These are phyloP conservation scores for Lachancea fermentati DNA, from an alignment of 805 yeast genomes.

Conservation along the genomic window DNA sequence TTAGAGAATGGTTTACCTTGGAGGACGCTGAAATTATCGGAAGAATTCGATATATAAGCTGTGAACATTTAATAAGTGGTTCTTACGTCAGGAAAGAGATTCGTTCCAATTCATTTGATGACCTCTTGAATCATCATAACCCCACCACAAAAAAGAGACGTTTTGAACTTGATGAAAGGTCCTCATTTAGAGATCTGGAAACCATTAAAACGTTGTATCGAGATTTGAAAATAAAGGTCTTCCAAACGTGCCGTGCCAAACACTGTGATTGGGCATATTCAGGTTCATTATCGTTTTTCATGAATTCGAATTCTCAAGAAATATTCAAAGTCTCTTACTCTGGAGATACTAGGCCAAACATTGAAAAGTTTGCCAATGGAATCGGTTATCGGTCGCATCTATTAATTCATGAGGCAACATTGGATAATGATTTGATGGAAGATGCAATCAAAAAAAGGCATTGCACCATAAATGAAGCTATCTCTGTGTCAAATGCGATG, in stretches of 20 bases:
- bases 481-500: conserved; percentile 66
- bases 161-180: conserved; percentile 20
- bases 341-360: conserved; percentile 90
- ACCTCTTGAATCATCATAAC: conserved; percentile 14
- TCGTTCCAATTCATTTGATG: conserved; percentile 25
- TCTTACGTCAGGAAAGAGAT: conserved; percentile 30
- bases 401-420: conserved; percentile 88
- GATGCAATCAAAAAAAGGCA: conserved; percentile 84
- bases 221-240: conserved; percentile 38
- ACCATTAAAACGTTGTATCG: conserved; percentile 34
- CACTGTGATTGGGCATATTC: conserved; percentile 86
- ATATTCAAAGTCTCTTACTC: conserved; percentile 76
- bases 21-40: conserved; percentile 39
- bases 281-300: conserved; percentile 45
- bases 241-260: conserved; percentile 65
- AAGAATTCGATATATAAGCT: conserved; percentile 48
- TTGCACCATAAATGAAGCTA: conserved; percentile 84
- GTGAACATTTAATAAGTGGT: conserved; percentile 51
- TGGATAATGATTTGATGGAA: conserved; percentile 67
- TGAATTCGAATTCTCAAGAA: conserved; percentile 21
- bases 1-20: conserved; percentile 59
- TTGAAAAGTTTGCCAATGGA: conserved; percentile 45
- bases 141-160: conserved; percentile 16
- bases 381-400: conserved; percentile 67
- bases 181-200: conserved; percentile 24